Conservation (phyloP, 495 filamentous ascomycete genomes). For the Neurospora terricola region DNA sequence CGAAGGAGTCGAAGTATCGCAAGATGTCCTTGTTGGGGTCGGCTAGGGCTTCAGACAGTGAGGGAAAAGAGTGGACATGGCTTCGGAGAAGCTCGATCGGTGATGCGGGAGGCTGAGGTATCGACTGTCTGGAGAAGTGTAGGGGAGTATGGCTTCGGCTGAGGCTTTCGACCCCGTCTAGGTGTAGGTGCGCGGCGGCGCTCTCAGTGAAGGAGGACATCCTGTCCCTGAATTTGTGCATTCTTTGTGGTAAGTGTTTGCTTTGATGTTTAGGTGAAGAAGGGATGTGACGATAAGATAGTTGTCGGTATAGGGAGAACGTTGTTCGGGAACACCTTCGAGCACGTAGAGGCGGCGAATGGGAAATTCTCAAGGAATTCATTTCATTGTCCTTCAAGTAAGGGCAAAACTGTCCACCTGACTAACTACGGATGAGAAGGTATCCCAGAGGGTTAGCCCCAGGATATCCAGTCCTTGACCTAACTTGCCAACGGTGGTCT, state of each 20-base stretch:
- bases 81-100: background rate
- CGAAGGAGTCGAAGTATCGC: slow-evolving; percentile 33
- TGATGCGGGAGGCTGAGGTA: background rate
- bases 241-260: background rate
- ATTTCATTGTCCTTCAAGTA: background rate
- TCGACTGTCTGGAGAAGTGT: background rate
- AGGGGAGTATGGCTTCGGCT: background rate
- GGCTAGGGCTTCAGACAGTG: background rate
- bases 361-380: background rate
- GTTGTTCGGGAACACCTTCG: background rate
- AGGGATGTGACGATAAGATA: background rate
- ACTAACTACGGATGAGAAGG: background rate
- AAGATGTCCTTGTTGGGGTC: background rate
- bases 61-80: background rate
- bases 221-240: background rate
- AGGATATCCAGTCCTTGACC: background rate
- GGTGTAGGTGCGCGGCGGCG: background rate
- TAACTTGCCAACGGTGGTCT: background rate
- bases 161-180: background rate
- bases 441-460: background rate
- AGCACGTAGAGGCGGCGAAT: background rate
- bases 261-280: background rate
- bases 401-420: background rate
- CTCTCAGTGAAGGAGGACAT: background rate
- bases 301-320: background rate